Base-by-base conservation (phyloP, 2,329 filamentous ascomycete genomes). In the Aureobasidium sp. region DNA sequence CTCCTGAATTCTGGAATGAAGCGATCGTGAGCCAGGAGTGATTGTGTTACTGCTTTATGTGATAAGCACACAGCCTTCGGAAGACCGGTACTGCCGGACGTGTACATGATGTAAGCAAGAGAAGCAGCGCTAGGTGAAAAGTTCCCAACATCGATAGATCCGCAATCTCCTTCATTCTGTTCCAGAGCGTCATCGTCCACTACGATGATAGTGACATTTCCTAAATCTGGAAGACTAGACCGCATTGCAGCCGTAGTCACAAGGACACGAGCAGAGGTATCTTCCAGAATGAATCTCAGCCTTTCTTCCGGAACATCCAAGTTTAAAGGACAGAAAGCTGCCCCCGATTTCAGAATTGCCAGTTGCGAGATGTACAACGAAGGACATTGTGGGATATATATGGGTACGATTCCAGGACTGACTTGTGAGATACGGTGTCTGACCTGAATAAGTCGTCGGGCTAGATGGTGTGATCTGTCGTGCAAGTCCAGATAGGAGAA, bases 51-150 rank as follows among this genome's bases (percentile, higher is more conserved):
- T 14, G 90, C 87, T 24, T 75, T 71, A 69, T 96, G 90, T 25
- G 88, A 89, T 25, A 96, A 76, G 2, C 80, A 79, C 21, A 96
- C 90, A 1, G 90, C 90, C 71, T 96, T 96, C 0, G 90, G 90
- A 4, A 83, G 81, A 11, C 90, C 90, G 0, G 90, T 95, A 4
- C 88, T 94, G 3, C 90, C 90, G 40, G 88, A 94, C 1, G 90
- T 95, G 66, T 95, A 96, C 82, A 95, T 90, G 55, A 95, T 80
- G 71, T 96, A 96, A 21, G 90, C 89, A 21, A 90, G 66, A 56
- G 51, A 39, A 12, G 47, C 39, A 32, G 37, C n/a, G 10, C 25
- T 11, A 12, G 21, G 25, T 24, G 17, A 30, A 5, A 5, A 2
- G 12, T 29, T 4, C 10, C 37, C 17, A 24, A 24, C 25, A 17